Evolutionary conservation across 2,329 filamentous ascomycete genomes (phyloP).

Genomic region (Ceratocystis destructans): DNA sequence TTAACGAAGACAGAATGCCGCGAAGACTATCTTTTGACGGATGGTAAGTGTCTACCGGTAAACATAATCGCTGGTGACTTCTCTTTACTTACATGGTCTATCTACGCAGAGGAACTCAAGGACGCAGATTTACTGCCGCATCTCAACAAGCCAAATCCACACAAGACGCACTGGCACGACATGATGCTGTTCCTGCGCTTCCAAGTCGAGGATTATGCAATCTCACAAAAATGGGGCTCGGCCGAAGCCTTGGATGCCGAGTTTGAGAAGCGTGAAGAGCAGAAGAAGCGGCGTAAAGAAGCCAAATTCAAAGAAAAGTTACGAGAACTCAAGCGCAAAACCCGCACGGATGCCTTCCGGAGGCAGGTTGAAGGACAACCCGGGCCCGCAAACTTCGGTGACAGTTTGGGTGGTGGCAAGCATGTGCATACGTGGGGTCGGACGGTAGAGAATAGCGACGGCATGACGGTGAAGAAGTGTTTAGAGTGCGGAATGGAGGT

Average conservation of each 20-base stretch:
- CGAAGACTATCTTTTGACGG: conserved; percentile 89
- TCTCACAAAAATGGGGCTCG: conserved; percentile 82
- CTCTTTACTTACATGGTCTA: conserved; percentile 8
- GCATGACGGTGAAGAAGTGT: conserved; percentile 70
- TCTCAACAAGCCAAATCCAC: conserved; percentile 79
- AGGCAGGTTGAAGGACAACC: conserved; percentile 45
- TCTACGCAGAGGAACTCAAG: conserved; percentile 62
- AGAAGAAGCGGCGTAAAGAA: conserved; percentile 77
- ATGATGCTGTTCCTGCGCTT: conserved; percentile 96
- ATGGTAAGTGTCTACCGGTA: conserved; percentile 44
- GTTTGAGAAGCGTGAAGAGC: conserved; percentile 62
- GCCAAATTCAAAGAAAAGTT: conserved; percentile 84
- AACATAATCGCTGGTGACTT: background rate
- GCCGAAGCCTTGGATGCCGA: conserved; percentile 75
- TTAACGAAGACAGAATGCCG: conserved; percentile 93
- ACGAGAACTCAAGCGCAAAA: conserved; percentile 82
- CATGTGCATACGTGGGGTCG: conserved; percentile 85
- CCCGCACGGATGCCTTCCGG: conserved; percentile 77
- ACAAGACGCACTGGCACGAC: conserved; percentile 92
- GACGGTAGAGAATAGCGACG: conserved; percentile 53
- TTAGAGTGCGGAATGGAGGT: conserved; percentile 64
- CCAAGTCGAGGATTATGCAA: conserved; percentile 89
- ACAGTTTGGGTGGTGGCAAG: conserved; percentile 52
- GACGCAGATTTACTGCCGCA: conserved; percentile 78
- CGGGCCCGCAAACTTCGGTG: conserved; percentile 54